Percentiles rank a stretch among this genome's conserved stretches.
phyloP scores from a whole-genome alignment of 257 asterid genomes.

The Lavandula angustifolia region DNA sequence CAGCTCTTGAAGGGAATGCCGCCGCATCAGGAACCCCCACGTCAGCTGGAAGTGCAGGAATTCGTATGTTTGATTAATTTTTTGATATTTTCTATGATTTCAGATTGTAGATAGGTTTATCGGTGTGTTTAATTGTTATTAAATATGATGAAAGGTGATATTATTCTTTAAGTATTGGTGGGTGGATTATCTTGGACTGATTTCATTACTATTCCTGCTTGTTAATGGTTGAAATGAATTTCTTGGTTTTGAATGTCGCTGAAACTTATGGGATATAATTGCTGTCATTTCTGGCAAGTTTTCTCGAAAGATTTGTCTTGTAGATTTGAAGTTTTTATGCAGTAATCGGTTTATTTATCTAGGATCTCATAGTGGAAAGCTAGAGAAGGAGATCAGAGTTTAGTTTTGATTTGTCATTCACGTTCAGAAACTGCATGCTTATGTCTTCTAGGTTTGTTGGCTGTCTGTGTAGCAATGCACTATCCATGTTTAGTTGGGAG shows the following conservation, averaged over 20 bases:
- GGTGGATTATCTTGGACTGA: conserved; percentile 24
- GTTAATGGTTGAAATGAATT: conserved; percentile 16
- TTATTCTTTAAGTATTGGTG: conserved; percentile 13
- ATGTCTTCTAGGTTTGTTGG: conserved; percentile 7
- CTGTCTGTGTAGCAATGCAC: conserved; percentile 6
- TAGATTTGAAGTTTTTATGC: conserved; percentile 23
- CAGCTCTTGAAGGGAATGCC: conserved; percentile 96
- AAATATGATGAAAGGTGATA: conserved; percentile 10
- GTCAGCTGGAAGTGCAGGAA: conserved; percentile 98
- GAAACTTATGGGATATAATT: conserved; percentile 1
- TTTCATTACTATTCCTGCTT: conserved; percentile 11
- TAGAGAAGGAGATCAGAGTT: conserved; percentile 25
- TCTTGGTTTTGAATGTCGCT: conserved; percentile 17
- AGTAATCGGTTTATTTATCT: conserved; percentile 11
- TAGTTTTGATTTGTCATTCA: background rate
- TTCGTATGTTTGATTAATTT: conserved; percentile 53
- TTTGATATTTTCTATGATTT: background rate
- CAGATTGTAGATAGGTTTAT: conserved; percentile 7
- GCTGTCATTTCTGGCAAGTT: conserved; percentile 22
- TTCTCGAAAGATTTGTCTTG: conserved; percentile 13
- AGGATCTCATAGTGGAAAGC: background rate
- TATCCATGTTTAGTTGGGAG: conserved; percentile 23
- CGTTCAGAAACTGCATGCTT: background rate
- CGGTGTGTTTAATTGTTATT: conserved; percentile 3
- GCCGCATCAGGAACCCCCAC: conserved; percentile 92